These are phyloP conservation scores for Penicillium sp. DNA, from an alignment of 2,329 filamentous ascomycete genomes.

Conservation along the genomic window DNA sequence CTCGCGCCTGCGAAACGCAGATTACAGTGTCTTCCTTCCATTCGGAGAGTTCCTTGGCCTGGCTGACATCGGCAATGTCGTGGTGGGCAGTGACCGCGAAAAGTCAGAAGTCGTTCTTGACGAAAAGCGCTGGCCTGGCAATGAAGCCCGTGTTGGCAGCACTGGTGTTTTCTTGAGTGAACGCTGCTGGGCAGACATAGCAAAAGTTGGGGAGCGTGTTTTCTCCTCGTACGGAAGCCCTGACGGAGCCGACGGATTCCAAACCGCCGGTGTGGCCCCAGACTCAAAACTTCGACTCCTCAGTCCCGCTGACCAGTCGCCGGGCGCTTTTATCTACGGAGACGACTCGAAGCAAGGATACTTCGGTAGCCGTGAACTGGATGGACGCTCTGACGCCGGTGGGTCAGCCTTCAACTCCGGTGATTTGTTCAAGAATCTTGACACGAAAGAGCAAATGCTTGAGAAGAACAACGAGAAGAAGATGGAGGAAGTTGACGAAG, in stretches of 20 bases:
- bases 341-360: constrained; percentile 76
- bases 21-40: constrained; percentile 92
- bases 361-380: constrained; percentile 74
- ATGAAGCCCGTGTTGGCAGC: constrained; percentile 84
- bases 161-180: constrained; percentile 96
- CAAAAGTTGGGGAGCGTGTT: constrained; percentile 64
- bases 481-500: constrained; percentile 84
- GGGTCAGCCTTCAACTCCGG: constrained; percentile 85
- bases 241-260: constrained; percentile 57
- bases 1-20: constrained; percentile 83
- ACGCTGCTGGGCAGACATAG: constrained; percentile 88
- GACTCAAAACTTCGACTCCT: constrained; percentile 58
- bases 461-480: constrained; percentile 91
- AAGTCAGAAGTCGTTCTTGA: constrained; percentile 89
- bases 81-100: constrained; percentile 89
- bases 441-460: constrained; percentile 89
- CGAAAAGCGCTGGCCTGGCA: constrained; percentile 84
- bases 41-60: constrained; percentile 94
- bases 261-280: constrained; percentile 43
- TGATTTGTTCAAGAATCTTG: constrained; percentile 97
- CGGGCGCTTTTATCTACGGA: constrained; percentile 61
- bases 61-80: constrained; percentile 74
- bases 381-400: constrained; percentile 85
- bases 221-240: constrained; percentile 58
- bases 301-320: constrained; percentile 45